A percentile compares a stretch with the other conserved stretches of the same genome.
phyloP scores from a whole-genome alignment of 108 stramenopile genomes.

The Chaetoceros tenuissimus region DNA sequence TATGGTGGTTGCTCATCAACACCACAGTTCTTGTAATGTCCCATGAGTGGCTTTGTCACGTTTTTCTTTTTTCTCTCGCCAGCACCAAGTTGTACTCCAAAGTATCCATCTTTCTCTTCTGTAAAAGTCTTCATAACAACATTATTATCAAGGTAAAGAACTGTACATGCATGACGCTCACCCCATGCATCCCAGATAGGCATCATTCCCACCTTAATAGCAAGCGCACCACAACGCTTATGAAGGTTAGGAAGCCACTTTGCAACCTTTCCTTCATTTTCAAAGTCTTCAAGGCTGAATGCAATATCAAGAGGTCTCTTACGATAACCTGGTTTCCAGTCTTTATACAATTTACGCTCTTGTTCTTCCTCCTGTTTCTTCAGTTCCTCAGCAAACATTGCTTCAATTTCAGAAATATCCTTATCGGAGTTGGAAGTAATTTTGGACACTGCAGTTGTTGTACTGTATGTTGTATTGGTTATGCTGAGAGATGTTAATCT shows the following conservation, averaged over 20 bases:
- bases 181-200: constrained; percentile 97
- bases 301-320: constrained; percentile 66
- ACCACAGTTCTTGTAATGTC: constrained; percentile 50
- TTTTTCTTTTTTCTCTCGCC: constrained; percentile 91
- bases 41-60: constrained; percentile 60
- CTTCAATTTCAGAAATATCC: constrained; percentile 49
- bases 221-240: constrained; percentile 85
- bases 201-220: constrained; percentile 96
- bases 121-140: constrained; percentile 88
- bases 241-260: constrained; percentile 36
- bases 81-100: constrained; percentile 85
- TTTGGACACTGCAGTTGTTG: too few relatives aligned
- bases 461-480: too few relatives aligned
- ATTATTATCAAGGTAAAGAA: constrained; percentile 87
- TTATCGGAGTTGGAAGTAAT: constrained; percentile 33
- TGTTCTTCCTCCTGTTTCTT: constrained; percentile 40
- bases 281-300: constrained; percentile 56
- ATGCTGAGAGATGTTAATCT: too few relatives aligned
- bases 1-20: constrained; percentile 66
- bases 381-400: constrained; percentile 50
- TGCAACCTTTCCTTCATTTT: constrained; percentile 43
- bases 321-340: constrained; percentile 84
- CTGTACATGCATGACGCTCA: constrained; percentile 86
- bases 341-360: constrained; percentile 23
- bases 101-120: constrained; percentile 80